phyloP scores from a whole-genome alignment of 441 rosid species.

The Codiaeum variegatum region DNA sequence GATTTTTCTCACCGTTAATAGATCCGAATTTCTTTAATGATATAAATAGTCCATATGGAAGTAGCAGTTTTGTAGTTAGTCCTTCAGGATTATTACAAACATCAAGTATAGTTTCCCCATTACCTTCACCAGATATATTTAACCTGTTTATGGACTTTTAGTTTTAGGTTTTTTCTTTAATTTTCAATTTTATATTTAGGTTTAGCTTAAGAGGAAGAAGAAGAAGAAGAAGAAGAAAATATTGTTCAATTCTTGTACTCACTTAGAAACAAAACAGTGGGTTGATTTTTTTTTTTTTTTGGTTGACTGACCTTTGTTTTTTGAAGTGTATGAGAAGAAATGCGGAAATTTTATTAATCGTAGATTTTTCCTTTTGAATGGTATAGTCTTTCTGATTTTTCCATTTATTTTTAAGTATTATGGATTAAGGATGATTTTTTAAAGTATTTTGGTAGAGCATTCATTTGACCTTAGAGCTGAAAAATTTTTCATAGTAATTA shows the following conservation, averaged over 20 bases:
- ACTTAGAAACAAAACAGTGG: not conserved
- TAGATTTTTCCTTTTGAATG: not conserved
- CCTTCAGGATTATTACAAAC: slow-evolving; percentile 39
- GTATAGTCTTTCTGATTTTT: too few relatives aligned
- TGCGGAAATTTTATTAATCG: not conserved
- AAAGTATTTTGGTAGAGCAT: too few relatives aligned
- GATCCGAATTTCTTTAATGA: slow-evolving; percentile 29
- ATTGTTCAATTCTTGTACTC: not conserved
- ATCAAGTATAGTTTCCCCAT: slow-evolving; percentile 36
- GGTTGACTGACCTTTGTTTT: slow-evolving; percentile 6
- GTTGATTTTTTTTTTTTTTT: not conserved
- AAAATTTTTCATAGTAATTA: too few relatives aligned
- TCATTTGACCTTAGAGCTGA: too few relatives aligned
- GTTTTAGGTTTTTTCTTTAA: not conserved
- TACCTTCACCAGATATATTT: slow-evolving; percentile 48
- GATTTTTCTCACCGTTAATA: slow-evolving; percentile 40
- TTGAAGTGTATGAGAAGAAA: slow-evolving; percentile 2
- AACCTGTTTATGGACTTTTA: slow-evolving; percentile 43
- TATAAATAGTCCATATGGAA: slow-evolving; percentile 35
- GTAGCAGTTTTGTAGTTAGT: slow-evolving; percentile 28
- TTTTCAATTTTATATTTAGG: not conserved
- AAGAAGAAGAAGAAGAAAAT: not conserved
- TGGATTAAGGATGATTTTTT: too few relatives aligned
- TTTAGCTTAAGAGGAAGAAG: not conserved
- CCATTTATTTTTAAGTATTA: too few relatives aligned